Conservation (phyloP, 140 eudicot genomes). For the Stevia rebaudiana region DNA sequence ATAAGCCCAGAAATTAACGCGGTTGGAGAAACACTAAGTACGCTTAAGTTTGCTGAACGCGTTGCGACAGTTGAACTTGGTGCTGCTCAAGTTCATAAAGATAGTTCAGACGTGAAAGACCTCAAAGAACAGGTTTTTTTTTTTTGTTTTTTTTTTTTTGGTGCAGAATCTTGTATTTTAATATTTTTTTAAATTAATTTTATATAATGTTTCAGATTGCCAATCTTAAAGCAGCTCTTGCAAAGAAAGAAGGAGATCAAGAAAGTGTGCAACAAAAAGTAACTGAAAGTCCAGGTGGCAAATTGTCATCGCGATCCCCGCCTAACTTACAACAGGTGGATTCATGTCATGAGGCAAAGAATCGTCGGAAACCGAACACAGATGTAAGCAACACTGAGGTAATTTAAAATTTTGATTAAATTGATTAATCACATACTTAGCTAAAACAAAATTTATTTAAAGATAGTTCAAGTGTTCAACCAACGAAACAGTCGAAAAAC, state of each 20-base stretch:
- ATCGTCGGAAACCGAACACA: constrained; percentile 58
- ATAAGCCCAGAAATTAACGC: constrained; percentile 97
- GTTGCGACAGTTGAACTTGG: constrained; percentile 98
- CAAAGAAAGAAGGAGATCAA: constrained; percentile 64
- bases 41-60: constrained; percentile 97
- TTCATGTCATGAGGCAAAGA: constrained; percentile 30
- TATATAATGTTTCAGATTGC: constrained; percentile 57
- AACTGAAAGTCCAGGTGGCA: constrained; percentile 68
- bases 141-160: too few relatives aligned
- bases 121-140: constrained; percentile 92
- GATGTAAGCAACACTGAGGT: constrained; percentile 84
- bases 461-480: too few relatives aligned
- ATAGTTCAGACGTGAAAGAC: constrained; percentile 75
- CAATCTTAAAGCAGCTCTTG: constrained; percentile 80
- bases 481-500: neutral
- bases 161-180: too few relatives aligned
- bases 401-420: constrained; percentile 5
- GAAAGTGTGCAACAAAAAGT: constrained; percentile 35
- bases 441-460: neutral
- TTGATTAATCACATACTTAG: neutral
- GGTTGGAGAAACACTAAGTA: constrained; percentile 92
- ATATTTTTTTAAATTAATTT: too few relatives aligned
- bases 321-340: constrained; percentile 38
- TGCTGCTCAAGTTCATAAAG: constrained; percentile 93
- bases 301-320: constrained; percentile 49